Evolutionary conservation across 768 basidiomycete genomes (phyloP).

Genomic region (Xerocomellus amylosporus): DNA sequence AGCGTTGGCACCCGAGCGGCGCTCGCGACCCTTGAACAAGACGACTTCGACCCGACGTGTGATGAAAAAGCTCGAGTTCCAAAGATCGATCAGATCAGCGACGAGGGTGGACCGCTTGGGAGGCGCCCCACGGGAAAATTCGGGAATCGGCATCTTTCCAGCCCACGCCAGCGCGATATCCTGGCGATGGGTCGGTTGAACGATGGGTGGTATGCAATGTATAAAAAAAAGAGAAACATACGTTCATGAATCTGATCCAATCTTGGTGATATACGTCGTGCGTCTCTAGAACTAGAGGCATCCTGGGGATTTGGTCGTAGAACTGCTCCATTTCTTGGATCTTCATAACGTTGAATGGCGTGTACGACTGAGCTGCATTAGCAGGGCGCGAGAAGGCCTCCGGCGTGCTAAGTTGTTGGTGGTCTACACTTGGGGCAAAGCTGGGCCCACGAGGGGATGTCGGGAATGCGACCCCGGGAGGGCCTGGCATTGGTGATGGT

Average conservation of each 20-base stretch:
- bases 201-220: neutral
- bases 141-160: slow-evolving; percentile 67
- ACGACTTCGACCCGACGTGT: slow-evolving; percentile 74
- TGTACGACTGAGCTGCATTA: slow-evolving; percentile 63
- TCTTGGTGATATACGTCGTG: slow-evolving; percentile 79
- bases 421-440: slow-evolving; percentile 21
- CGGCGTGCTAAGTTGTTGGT: slow-evolving; percentile 52
- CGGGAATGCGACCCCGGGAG: slow-evolving; percentile 28
- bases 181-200: slow-evolving; percentile 33
- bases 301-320: slow-evolving; percentile 60
- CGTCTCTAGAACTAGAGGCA: slow-evolving; percentile 68
- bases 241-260: slow-evolving; percentile 78
- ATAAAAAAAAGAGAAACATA: slow-evolving; percentile 32
- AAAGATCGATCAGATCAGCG: slow-evolving; percentile 73
- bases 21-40: slow-evolving; percentile 76
- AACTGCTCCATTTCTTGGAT: slow-evolving; percentile 78
- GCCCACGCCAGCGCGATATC: slow-evolving; percentile 76
- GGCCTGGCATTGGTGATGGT: slow-evolving; percentile 53
- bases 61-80: slow-evolving; percentile 77
- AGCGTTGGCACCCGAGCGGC: slow-evolving; percentile 61
- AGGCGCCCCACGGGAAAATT: slow-evolving; percentile 43
- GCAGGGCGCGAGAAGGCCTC: slow-evolving; percentile 74
- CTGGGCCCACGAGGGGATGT: slow-evolving; percentile 30
- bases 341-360: slow-evolving; percentile 67
- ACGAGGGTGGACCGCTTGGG: slow-evolving; percentile 59